Conservation (phyloP, 148 eudicot species). For the Mesembryanthemum crystallinum region DNA sequence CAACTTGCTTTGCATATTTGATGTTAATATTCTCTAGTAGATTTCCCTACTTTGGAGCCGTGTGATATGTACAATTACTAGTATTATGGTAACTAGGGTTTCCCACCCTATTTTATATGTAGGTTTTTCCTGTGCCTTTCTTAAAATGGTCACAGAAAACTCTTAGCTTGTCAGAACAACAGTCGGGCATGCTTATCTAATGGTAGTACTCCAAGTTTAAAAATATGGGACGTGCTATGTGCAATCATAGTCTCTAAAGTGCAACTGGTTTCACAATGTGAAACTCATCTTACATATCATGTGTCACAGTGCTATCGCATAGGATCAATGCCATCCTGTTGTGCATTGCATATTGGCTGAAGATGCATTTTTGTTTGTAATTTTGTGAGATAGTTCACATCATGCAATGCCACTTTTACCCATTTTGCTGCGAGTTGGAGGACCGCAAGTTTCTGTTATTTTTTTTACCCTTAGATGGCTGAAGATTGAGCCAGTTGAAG, state of each 20-base stretch:
- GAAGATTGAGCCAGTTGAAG: neutral
- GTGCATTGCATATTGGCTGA: neutral
- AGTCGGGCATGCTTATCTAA: neutral
- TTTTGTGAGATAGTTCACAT: neutral
- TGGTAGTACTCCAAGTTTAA: neutral
- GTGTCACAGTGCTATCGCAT: no score
- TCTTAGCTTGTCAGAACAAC: neutral
- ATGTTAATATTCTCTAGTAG: neutral
- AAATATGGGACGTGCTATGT: no score
- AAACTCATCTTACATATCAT: no score
- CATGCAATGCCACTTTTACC: no score
- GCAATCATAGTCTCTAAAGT: no score
- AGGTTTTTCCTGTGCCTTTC: neutral
- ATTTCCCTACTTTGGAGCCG: neutral
- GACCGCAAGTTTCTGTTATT: neutral
- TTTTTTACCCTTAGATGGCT: conserved; percentile 1
- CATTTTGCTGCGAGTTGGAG: neutral
- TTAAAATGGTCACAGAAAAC: neutral
- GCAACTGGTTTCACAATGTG: no score
- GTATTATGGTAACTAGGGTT: neutral
- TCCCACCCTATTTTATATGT: neutral
- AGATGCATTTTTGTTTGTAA: neutral
- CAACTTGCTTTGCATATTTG: conserved; percentile 10
- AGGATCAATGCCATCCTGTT: neutral
- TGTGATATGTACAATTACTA: no score